Percentiles rank a stretch among this genome's conserved stretches.
Evolutionary conservation across 495 filamentous ascomycete genomes (phyloP).

Genomic region (Tuber microsphaerosporum): DNA sequence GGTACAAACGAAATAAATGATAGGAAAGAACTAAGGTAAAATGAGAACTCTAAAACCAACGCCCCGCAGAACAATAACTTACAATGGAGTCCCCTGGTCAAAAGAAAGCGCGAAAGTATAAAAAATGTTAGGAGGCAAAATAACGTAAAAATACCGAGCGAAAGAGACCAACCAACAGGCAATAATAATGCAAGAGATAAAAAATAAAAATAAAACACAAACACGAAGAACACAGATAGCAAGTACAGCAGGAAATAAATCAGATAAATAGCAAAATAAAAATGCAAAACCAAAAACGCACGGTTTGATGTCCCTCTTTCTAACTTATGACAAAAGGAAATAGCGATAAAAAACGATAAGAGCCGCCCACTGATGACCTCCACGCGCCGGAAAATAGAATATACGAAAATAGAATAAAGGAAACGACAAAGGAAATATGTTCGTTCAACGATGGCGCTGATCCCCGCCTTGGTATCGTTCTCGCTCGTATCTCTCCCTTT

Average conservation of each 20-base stretch:
- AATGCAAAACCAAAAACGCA: conserved; percentile 36
- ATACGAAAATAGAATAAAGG: conserved; percentile 24
- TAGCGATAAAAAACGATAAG: conserved; percentile 37
- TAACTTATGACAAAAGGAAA: conserved; percentile 29
- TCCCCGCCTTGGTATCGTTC: conserved; percentile 34
- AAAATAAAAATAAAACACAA: conserved; percentile 5
- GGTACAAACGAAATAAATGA: conserved; percentile 5
- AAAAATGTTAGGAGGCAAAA: not conserved
- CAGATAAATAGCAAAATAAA: conserved; percentile 28
- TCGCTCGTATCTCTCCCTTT: conserved; percentile 34
- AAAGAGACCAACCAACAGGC: not conserved
- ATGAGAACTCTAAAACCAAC: conserved; percentile 5
- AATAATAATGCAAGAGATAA: conserved; percentile 24
- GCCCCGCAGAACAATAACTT: conserved; percentile 3
- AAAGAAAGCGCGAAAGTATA: conserved; percentile 4
- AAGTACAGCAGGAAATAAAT: conserved; percentile 14
- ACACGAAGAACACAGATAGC: conserved; percentile 11
- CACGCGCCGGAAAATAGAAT: conserved; percentile 31
- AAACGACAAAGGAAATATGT: conserved; percentile 34
- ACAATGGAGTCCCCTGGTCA: conserved; percentile 5
- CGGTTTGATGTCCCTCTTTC: conserved; percentile 37
- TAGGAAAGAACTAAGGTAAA: conserved; percentile 6
- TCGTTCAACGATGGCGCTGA: conserved; percentile 39
- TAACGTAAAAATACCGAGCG: not conserved
- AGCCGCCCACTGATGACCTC: conserved; percentile 35